phyloP scores from a whole-genome alignment of 306 rosid species.

The Sicyos edulis region DNA sequence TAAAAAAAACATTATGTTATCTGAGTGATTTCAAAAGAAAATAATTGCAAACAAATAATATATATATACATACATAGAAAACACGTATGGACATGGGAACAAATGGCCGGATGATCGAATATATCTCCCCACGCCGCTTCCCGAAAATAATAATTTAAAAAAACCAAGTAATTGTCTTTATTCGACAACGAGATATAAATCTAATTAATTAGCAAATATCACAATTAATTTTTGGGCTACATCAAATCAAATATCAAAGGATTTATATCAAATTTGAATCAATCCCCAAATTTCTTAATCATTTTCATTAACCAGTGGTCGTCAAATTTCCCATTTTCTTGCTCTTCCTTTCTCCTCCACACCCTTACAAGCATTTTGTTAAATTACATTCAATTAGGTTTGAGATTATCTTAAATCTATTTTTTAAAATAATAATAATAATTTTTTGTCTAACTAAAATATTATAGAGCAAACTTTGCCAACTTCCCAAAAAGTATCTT shows the following conservation, averaged over 20 bases:
- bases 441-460: background rate
- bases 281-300: background rate
- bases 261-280: conserved; percentile 15
- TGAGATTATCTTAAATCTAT: background rate
- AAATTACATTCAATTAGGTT: background rate
- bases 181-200: background rate
- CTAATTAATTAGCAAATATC: too few relatives aligned
- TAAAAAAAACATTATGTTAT: too few relatives aligned
- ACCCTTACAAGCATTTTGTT: background rate
- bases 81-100: background rate
- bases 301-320: conserved; percentile 6
- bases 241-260: conserved; percentile 11
- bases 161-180: background rate
- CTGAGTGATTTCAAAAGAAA: too few relatives aligned
- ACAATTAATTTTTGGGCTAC: background rate
- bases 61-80: too few relatives aligned
- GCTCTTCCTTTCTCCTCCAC: conserved; percentile 10
- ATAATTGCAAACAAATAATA: too few relatives aligned
- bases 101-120: background rate
- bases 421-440: background rate
- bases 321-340: background rate
- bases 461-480: too few relatives aligned
- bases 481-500: too few relatives aligned
- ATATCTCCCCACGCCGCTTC: background rate
- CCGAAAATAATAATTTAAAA: background rate